Evolutionary conservation across 805 yeast species (phyloP), one percentile per base, ranked within the genome.

Genomic region (Hanseniaspora hatyaiensis): DNA sequence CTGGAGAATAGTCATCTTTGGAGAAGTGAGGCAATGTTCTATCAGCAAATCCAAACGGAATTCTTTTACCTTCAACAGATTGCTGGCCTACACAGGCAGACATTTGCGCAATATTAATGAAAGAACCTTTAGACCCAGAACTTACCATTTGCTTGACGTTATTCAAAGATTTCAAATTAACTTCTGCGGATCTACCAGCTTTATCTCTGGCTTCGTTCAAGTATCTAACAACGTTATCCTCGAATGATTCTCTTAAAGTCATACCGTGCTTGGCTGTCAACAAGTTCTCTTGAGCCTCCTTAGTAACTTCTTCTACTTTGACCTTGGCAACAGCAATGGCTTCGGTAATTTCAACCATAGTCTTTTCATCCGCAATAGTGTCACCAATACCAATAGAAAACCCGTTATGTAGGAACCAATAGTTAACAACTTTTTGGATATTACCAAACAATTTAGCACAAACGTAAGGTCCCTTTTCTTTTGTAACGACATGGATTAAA

Each of bases 11-110:
- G 65, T 92, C 98, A 69, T 92, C 98, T 65, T 92, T 92, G 8
- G 97, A 87, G 65, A 92, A 92, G 66, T 92, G 99, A 11, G 99
- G 99, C 59, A 92, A 71, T 1, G 96, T 80, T 68, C 99, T 82
- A 64, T 92, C 97, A 33, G 86, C 79, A 62, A 92, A 92, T 37
- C 99, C 99, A 58, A 84, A 92, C 20, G 96, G 94, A 69, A 92
- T 89, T 75, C 99, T 94, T 66, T 85, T 92, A 77, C 99, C 99
- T 70, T 92, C 98, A 39, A 92, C 98, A 68, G 94, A 92, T 65
- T 92, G 99, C 67, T 92, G 99, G 59, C 98, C 98, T 24, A 92
- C 98, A 82, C 98, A 92, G 9, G 98, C 98, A 34, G 96, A 87
- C 98, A 92, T 92, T 70, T 88, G 97, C 20, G 99, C 94, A 64